Evolutionary conservation across 192 early-diverging fungal genomes (phyloP).

Genomic region (Mycoemilia scoparia): DNA sequence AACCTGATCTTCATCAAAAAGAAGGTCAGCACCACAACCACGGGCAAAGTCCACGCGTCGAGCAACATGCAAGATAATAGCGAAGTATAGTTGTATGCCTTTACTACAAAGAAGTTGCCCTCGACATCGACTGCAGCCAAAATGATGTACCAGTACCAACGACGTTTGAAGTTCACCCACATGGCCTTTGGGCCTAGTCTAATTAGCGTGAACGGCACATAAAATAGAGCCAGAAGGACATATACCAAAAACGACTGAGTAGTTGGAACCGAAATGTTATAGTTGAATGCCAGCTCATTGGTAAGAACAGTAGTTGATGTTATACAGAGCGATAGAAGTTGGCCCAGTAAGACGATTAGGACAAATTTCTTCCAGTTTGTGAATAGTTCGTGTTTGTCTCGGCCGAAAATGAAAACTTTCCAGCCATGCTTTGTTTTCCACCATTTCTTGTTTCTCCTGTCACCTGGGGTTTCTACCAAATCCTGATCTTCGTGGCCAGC

Average conservation of each 20-base stretch:
- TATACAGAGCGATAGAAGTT: slow-evolving; percentile 56
- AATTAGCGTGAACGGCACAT: slow-evolving; percentile 24
- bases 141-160: slow-evolving; percentile 33
- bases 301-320: slow-evolving; percentile 50
- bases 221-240: slow-evolving; percentile 22
- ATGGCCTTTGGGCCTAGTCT: slow-evolving; percentile 19
- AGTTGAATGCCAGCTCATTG: slow-evolving; percentile 35
- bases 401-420: too few species aligned
- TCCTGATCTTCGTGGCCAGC: too few species aligned
- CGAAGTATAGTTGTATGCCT: slow-evolving; percentile 57
- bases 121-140: slow-evolving; percentile 59
- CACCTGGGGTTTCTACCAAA: too few species aligned
- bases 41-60: slow-evolving; percentile 57
- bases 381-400: too few species aligned
- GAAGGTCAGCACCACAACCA: slow-evolving; percentile 49
- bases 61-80: slow-evolving; percentile 58
- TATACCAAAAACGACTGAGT: slow-evolving; percentile 58
- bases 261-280: slow-evolving; percentile 42
- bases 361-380: slow-evolving; percentile 28
- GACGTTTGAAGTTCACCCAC: slow-evolving; percentile 16
- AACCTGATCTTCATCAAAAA: slow-evolving; percentile 45
- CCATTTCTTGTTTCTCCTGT: too few species aligned
- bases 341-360: slow-evolving; percentile 33
- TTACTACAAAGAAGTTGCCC: slow-evolving; percentile 67
- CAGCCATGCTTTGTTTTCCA: too few species aligned